Conservation (phyloP, 2,329 filamentous ascomycete genomes). For the Epichloe brachyelytri region DNA sequence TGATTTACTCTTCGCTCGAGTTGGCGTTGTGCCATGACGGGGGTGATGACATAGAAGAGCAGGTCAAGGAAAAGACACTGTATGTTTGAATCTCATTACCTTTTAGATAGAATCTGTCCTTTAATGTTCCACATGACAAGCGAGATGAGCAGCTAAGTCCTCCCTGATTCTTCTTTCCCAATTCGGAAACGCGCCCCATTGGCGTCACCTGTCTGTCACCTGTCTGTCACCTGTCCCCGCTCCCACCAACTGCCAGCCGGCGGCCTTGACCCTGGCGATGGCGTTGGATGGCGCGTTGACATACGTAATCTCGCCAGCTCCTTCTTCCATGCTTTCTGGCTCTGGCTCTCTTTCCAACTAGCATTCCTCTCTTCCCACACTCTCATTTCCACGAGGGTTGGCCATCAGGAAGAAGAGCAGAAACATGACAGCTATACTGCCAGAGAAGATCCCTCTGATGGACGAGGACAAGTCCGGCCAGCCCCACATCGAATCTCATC, state of each 20-base stretch:
- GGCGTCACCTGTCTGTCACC: too few relatives aligned
- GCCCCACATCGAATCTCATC: too few relatives aligned
- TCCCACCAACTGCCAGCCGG: too few relatives aligned
- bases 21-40: conserved; percentile 9
- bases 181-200: too few relatives aligned
- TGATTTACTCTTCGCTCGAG: conserved; percentile 11
- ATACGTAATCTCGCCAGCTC: background rate
- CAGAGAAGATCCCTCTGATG: background rate
- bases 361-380: background rate
- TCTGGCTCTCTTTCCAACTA: too few relatives aligned
- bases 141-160: too few relatives aligned
- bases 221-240: too few relatives aligned
- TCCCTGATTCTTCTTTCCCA: too few relatives aligned
- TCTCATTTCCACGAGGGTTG: background rate
- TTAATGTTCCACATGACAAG: too few relatives aligned
- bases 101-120: too few relatives aligned
- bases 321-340: too few relatives aligned
- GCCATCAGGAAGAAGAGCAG: background rate
- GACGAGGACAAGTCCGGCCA: background rate
- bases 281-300: background rate
- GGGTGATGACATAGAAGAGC: conserved; percentile 2
- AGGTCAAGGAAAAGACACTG: conserved; percentile 9
- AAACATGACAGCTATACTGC: background rate
- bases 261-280: background rate
- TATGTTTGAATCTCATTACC: conserved; percentile 5